These are phyloP conservation scores for Lachnellula willkommii DNA, from an alignment of 2,329 filamentous ascomycete genomes.

Conservation along the genomic window DNA sequence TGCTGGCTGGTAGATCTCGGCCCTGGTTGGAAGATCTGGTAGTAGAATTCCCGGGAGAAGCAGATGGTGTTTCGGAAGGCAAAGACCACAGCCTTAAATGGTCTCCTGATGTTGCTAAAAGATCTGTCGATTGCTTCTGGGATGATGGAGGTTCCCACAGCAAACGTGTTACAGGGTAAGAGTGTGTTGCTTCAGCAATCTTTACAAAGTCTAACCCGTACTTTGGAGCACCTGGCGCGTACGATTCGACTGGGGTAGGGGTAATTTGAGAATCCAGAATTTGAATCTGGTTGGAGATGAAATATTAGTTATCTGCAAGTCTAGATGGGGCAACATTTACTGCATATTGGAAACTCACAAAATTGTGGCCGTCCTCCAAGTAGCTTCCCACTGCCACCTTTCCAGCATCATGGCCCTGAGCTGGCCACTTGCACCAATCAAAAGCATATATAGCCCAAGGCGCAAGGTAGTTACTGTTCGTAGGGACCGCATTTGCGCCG, in stretches of 20 bases:
- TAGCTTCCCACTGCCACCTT: constrained; percentile 96
- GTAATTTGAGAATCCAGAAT: constrained; percentile 83
- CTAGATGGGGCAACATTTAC: background rate
- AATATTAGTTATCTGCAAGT: background rate
- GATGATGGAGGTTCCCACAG: constrained; percentile 94
- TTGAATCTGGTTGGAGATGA: constrained; percentile 65
- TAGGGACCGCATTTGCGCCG: constrained; percentile 55
- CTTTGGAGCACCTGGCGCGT: constrained; percentile 63
- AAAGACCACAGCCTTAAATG: constrained; percentile 92
- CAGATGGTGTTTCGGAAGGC: constrained; percentile 58
- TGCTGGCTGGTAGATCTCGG: constrained; percentile 57
- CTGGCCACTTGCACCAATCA: constrained; percentile 98
- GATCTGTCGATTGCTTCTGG: constrained; percentile 90
- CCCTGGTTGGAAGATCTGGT: constrained; percentile 58
- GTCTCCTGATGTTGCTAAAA: constrained; percentile 91
- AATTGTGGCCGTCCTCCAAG: constrained; percentile 96
- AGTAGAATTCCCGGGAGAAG: constrained; percentile 59
- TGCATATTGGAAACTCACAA: constrained; percentile 51
- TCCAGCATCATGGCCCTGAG: constrained; percentile 72
- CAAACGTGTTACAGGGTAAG: constrained; percentile 91
- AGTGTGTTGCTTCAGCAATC: constrained; percentile 93
- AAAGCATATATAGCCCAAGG: constrained; percentile 96
- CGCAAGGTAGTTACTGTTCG: constrained; percentile 88
- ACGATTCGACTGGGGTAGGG: constrained; percentile 63
- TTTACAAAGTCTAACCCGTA: constrained; percentile 85